phyloP scores from a whole-genome alignment of 495 filamentous ascomycete species.

The Trichoderma gamsii region DNA sequence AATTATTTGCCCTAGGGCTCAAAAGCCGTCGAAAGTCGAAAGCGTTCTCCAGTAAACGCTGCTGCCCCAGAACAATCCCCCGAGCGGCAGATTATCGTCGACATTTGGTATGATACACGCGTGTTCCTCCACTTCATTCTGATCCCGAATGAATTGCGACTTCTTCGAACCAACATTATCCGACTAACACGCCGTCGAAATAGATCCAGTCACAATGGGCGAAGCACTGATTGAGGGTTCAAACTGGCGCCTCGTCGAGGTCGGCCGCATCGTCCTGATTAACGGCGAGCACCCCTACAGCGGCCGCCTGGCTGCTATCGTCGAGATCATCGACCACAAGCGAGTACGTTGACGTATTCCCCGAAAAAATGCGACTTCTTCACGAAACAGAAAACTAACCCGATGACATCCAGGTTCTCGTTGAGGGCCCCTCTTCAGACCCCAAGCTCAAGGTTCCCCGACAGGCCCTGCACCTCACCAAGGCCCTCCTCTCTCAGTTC shows the following conservation, averaged over 20 bases:
- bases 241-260: slow-evolving; percentile 87
- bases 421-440: slow-evolving; percentile 84
- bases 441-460: slow-evolving; percentile 71
- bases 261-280: slow-evolving; percentile 91
- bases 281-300: slow-evolving; percentile 61
- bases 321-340: slow-evolving; percentile 99
- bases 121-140: slow-evolving; percentile 14
- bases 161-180: slow-evolving; percentile 13
- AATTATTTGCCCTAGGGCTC: too few relatives aligned
- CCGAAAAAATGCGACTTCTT: slow-evolving; percentile 4
- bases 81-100: slow-evolving; percentile 16
- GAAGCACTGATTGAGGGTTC: slow-evolving; percentile 62
- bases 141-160: slow-evolving; percentile 24
- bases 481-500: slow-evolving; percentile 83
- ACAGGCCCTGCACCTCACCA: slow-evolving; percentile 70
- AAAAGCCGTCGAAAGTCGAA: too few relatives aligned
- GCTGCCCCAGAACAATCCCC: slow-evolving; percentile 17
- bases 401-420: slow-evolving; percentile 63
- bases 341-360: slow-evolving; percentile 67
- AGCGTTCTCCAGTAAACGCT: background rate
- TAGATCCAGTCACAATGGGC: slow-evolving; percentile 41
- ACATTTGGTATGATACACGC: slow-evolving; percentile 15
- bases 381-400: slow-evolving; percentile 22
- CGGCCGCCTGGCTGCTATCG: slow-evolving; percentile 85
- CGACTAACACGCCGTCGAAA: slow-evolving; percentile 14